phyloP scores from a whole-genome alignment of 805 yeast genomes.

The Kuraishia cidri region DNA sequence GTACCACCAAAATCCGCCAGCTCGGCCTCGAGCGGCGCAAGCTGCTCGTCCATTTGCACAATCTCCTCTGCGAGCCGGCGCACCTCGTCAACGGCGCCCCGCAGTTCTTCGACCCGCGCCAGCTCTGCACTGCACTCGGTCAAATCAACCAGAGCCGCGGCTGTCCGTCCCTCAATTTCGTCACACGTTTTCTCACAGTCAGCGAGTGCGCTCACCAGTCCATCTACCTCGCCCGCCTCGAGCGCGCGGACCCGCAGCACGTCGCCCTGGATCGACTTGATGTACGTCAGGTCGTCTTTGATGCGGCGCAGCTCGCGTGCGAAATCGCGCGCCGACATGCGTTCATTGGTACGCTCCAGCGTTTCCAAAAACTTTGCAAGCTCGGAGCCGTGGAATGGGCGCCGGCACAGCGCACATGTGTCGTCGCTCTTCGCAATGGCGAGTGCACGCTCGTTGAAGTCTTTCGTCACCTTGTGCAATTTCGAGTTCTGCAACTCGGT shows the following conservation, averaged over 20 bases:
- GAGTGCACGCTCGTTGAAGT: slow-evolving; percentile 64
- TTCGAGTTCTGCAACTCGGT: slow-evolving; percentile 58
- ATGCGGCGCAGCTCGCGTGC: slow-evolving; percentile 13
- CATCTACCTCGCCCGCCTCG: background rate
- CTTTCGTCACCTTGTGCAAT: slow-evolving; percentile 58
- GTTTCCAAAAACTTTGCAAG: slow-evolving; percentile 10
- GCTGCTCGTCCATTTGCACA: slow-evolving; percentile 19
- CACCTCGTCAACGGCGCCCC: slow-evolving; percentile 24
- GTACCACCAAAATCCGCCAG: slow-evolving; percentile 21
- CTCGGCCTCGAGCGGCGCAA: slow-evolving; percentile 14
- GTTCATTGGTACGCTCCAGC: slow-evolving; percentile 12
- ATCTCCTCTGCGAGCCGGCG: slow-evolving; percentile 22
- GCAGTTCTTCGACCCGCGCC: background rate
- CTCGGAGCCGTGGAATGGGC: slow-evolving; percentile 42
- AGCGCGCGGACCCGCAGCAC: slow-evolving; percentile 8
- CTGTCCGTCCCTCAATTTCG: background rate
- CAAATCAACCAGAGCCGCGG: background rate
- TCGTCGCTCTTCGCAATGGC: slow-evolving; percentile 47
- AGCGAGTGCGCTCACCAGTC: background rate
- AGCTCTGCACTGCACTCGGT: background rate
- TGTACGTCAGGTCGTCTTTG: slow-evolving; percentile 15
- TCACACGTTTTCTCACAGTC: background rate
- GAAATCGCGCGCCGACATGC: slow-evolving; percentile 6
- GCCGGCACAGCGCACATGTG: slow-evolving; percentile 64
- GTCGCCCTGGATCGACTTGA: slow-evolving; percentile 18